A percentile compares a stretch with the other conserved stretches of the same genome.
phyloP scores from a whole-genome alignment of 192 early-diverging fungal genomes.

The Coemansia sp. region DNA sequence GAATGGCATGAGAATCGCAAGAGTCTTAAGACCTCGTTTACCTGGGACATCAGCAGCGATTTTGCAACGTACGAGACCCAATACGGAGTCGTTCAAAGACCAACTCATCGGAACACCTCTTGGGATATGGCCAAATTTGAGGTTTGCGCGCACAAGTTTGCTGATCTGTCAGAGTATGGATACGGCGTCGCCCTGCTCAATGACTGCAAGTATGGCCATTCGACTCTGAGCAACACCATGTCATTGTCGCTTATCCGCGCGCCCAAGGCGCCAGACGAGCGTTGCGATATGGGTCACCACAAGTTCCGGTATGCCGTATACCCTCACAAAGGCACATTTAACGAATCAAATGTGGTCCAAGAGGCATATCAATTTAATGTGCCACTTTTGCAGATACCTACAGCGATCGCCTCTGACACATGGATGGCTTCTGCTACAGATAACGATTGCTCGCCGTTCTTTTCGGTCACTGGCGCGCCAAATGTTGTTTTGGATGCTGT shows the following conservation, averaged over 20 bases:
- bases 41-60: slow-evolving; percentile 78
- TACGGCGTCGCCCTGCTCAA: slow-evolving; percentile 92
- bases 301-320: slow-evolving; percentile 85
- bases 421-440: neutral
- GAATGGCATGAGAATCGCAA: slow-evolving; percentile 90
- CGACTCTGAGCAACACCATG: slow-evolving; percentile 77
- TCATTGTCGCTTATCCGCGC: slow-evolving; percentile 80
- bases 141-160: slow-evolving; percentile 95
- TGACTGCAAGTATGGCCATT: slow-evolving; percentile 96
- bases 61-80: slow-evolving; percentile 92
- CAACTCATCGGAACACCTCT: slow-evolving; percentile 91
- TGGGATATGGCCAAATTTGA: slow-evolving; percentile 90
- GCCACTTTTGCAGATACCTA: slow-evolving; percentile 58
- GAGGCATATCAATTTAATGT: slow-evolving; percentile 89
- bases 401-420: neutral
- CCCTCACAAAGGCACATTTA: slow-evolving; percentile 83
- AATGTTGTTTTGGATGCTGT: slow-evolving; percentile 89
- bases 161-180: slow-evolving; percentile 89
- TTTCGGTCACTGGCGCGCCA: slow-evolving; percentile 37
- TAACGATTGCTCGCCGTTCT: slow-evolving; percentile 17
- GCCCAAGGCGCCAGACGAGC: slow-evolving; percentile 70
- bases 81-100: slow-evolving; percentile 84
- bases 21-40: slow-evolving; percentile 91
- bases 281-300: slow-evolving; percentile 65
- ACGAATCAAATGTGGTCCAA: slow-evolving; percentile 81